A percentile compares a stretch with the other conserved stretches of the same genome.
Evolutionary conservation across 257 asterid genomes (phyloP).

Genomic region (Primulina tabacum): DNA sequence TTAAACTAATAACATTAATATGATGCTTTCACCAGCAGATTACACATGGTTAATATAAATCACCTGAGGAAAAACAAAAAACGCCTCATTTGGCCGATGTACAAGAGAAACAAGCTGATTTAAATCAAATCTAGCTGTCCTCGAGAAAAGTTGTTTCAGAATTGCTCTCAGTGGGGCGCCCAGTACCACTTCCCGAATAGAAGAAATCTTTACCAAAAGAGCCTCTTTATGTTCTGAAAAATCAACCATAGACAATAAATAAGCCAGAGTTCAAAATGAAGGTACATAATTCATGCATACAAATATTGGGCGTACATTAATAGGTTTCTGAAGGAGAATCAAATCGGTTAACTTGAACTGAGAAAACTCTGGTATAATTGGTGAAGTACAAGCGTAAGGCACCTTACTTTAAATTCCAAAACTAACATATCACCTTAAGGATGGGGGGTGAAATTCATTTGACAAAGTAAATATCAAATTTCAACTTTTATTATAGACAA

Average conservation of each 20-base stretch:
- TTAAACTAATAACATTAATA: conserved; percentile 7
- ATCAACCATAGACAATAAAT: conserved; percentile 24
- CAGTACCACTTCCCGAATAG: conserved; percentile 84
- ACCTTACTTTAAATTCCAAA: neutral
- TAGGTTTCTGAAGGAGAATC: conserved; percentile 15
- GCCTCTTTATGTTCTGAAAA: conserved; percentile 59
- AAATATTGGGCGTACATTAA: neutral
- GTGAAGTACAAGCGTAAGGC: conserved; percentile 12
- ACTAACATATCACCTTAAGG: neutral
- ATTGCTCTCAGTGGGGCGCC: conserved; percentile 86
- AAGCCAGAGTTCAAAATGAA: conserved; percentile 23
- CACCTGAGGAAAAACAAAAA: conserved; percentile 87
- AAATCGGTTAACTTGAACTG: neutral
- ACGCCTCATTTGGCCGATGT: conserved; percentile 94
- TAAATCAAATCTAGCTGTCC: conserved; percentile 55
- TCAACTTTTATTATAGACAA: neutral
- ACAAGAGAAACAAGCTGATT: conserved; percentile 68
- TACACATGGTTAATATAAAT: conserved; percentile 15
- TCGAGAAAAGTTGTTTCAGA: conserved; percentile 65
- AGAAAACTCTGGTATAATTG: neutral
- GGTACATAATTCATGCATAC: conserved; percentile 10
- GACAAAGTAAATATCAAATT: neutral
- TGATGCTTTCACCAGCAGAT: conserved; percentile 18
- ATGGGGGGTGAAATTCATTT: neutral
- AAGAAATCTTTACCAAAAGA: conserved; percentile 71